These are phyloP conservation scores for Colletotrichum sp. DNA, from an alignment of 2,329 filamentous ascomycete species.

Conservation along the genomic window DNA sequence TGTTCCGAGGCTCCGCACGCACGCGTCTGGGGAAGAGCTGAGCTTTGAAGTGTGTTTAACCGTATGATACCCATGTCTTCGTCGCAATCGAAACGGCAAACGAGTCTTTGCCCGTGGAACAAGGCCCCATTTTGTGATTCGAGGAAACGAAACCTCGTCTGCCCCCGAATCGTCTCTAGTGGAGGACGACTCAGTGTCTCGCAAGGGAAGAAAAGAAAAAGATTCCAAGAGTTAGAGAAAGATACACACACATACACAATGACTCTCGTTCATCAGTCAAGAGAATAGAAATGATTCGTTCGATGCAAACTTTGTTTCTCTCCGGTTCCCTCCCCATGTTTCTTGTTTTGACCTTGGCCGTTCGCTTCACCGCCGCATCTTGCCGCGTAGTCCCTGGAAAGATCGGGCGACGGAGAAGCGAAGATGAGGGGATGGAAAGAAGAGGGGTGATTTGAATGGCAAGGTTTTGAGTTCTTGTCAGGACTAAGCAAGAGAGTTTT, in stretches of 20 bases:
- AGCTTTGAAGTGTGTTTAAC: background rate
- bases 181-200: background rate
- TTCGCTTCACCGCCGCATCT: background rate
- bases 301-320: background rate
- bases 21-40: background rate
- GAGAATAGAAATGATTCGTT: background rate
- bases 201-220: background rate
- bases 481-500: conserved; percentile 7
- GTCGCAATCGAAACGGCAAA: background rate
- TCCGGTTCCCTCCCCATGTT: background rate
- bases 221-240: background rate
- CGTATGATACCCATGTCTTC: conserved; percentile 15
- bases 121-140: background rate
- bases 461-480: background rate
- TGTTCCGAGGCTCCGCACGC: background rate
- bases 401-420: background rate
- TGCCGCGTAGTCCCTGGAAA: background rate
- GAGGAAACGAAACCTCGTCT: background rate
- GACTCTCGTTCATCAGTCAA: background rate
- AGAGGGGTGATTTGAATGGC: background rate
- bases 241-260: background rate
- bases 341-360: background rate
- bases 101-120: background rate
- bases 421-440: background rate
- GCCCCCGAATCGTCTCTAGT: background rate